A percentile compares a stretch with the other conserved stretches of the same genome.
phyloP scores from a whole-genome alignment of 176 grass and related monocot species.

The Carex cristatella region DNA sequence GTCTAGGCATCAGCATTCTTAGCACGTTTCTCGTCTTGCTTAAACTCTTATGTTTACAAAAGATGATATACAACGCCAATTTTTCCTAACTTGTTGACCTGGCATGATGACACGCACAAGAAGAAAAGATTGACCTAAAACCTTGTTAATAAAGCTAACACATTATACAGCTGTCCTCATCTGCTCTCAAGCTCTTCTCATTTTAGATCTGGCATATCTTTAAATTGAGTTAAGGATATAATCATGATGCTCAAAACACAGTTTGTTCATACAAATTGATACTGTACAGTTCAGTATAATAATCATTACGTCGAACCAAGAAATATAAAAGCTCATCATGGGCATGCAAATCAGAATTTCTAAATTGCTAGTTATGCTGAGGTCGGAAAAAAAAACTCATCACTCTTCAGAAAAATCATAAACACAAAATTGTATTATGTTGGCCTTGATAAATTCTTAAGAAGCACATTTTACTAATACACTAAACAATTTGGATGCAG shows the following conservation, averaged over 20 bases:
- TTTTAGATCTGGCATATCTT: conserved; percentile 24
- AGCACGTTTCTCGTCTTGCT: neutral
- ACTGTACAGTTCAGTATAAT: neutral
- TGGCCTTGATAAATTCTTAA: neutral
- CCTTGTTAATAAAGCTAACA: neutral
- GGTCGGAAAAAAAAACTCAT: neutral
- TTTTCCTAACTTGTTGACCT: neutral
- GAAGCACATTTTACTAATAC: neutral
- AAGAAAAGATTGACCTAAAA: neutral
- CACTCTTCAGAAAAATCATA: neutral
- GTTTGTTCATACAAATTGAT: neutral
- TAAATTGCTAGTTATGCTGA: neutral
- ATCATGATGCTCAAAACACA: neutral
- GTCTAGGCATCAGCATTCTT: neutral
- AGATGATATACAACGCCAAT: neutral
- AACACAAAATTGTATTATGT: neutral
- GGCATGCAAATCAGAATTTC: neutral
- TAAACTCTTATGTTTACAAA: neutral
- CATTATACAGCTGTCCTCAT: neutral
- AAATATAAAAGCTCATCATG: neutral
- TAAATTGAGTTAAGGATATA: neutral
- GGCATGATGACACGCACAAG: neutral
- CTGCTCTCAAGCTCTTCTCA: conserved; percentile 9
- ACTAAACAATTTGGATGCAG: too few relatives aligned
- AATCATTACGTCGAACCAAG: neutral